A percentile compares a stretch with the other conserved stretches of the same genome.
Evolutionary conservation across 345 rosid genomes (phyloP).

Genomic region (Mercurialis annua): DNA sequence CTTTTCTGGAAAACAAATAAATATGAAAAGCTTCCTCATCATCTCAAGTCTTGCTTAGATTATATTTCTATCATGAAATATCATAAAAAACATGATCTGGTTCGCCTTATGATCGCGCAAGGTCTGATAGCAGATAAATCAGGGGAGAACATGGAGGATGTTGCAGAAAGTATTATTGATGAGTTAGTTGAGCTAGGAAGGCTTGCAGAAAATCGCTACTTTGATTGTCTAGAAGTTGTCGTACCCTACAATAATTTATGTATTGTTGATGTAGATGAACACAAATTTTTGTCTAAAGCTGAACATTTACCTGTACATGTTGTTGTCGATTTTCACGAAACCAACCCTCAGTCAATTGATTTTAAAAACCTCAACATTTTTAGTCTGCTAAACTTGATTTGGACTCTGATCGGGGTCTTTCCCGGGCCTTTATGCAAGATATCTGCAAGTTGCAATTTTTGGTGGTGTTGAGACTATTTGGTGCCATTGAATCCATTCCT

Average conservation of each 20-base stretch:
- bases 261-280: too few species aligned
- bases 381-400: too few species aligned
- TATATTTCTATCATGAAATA: background rate
- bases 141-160: background rate
- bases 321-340: background rate
- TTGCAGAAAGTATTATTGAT: background rate
- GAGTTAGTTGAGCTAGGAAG: background rate
- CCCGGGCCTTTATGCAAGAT: too few species aligned
- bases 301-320: too few species aligned
- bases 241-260: too few species aligned
- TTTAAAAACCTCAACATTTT: background rate
- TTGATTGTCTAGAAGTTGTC: too few species aligned
- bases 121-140: background rate
- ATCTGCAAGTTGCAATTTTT: constrained; percentile 6
- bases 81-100: background rate
- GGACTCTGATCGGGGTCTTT: too few species aligned
- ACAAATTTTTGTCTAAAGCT: too few species aligned
- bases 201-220: background rate
- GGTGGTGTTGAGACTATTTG: constrained; percentile 6
- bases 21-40: background rate
- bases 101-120: constrained; percentile 5
- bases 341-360: too few species aligned
- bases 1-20: too few species aligned
- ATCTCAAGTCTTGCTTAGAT: background rate
- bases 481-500: background rate